These are phyloP conservation scores for Diddensiella santjacobensis DNA, from an alignment of 805 yeast species.

Conservation along the genomic window DNA sequence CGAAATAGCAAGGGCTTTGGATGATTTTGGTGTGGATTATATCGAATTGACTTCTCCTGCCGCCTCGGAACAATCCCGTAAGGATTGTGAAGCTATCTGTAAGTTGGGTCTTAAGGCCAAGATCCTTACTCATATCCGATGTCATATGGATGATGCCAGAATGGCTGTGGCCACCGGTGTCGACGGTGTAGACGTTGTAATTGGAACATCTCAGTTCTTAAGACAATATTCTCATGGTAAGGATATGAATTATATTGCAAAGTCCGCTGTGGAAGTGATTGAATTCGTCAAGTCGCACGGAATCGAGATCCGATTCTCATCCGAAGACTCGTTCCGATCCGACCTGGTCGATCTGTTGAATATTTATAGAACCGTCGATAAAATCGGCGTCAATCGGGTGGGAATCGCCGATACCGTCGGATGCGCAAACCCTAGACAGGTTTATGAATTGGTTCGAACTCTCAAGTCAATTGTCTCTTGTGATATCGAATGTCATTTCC, in stretches of 20 bases:
- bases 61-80: slow-evolving; percentile 89
- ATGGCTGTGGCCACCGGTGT: slow-evolving; percentile 98
- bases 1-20: slow-evolving; percentile 94
- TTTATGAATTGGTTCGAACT: slow-evolving; percentile 92
- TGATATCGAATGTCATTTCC: slow-evolving; percentile 98
- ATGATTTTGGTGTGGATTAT: slow-evolving; percentile 97
- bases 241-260: slow-evolving; percentile 96
- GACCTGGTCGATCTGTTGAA: slow-evolving; percentile 92
- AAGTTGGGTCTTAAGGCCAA: slow-evolving; percentile 94
- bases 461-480: slow-evolving; percentile 89
- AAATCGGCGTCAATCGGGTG: slow-evolving; percentile 96
- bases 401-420: slow-evolving; percentile 99
- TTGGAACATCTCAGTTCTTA: slow-evolving; percentile 93
- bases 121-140: slow-evolving; percentile 92
- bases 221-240: slow-evolving; percentile 96
- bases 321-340: slow-evolving; percentile 96
- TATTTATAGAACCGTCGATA: slow-evolving; percentile 93
- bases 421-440: slow-evolving; percentile 98
- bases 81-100: slow-evolving; percentile 97
- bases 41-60: slow-evolving; percentile 97
- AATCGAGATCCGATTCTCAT: slow-evolving; percentile 92
- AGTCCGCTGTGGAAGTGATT: slow-evolving; percentile 93
- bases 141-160: slow-evolving; percentile 98
- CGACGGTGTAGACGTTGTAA: slow-evolving; percentile 97
- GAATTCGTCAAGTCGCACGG: slow-evolving; percentile 96